Evolutionary conservation across 768 basidiomycete genomes (phyloP).

Genomic region (Calocybe cyanea): DNA sequence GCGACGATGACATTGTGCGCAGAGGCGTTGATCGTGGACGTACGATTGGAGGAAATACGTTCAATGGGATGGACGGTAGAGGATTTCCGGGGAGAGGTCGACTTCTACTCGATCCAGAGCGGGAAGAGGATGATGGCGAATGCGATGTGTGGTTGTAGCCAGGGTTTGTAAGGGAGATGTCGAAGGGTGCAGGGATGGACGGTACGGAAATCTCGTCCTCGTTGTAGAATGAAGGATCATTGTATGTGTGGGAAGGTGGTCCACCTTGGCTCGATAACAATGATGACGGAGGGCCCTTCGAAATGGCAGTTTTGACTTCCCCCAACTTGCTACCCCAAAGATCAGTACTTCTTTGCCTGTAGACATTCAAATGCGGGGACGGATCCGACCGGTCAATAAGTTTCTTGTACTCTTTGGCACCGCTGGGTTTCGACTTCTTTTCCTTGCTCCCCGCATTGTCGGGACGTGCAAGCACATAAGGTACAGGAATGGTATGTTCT

Average conservation of each 20-base stretch:
- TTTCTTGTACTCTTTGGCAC: too few relatives aligned
- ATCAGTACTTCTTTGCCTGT: too few relatives aligned
- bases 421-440: too few relatives aligned
- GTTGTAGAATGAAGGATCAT: constrained; percentile 39
- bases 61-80: constrained; percentile 15
- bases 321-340: too few relatives aligned
- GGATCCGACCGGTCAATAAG: too few relatives aligned
- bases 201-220: constrained; percentile 33
- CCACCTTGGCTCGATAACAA: too few relatives aligned
- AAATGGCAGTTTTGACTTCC: too few relatives aligned
- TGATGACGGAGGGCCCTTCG: too few relatives aligned
- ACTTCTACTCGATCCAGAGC: constrained; percentile 8
- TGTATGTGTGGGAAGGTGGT: constrained; percentile 42
- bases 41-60: constrained; percentile 13
- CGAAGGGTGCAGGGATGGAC: constrained; percentile 29
- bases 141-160: constrained; percentile 2
- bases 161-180: constrained; percentile 8
- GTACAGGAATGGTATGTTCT: too few relatives aligned
- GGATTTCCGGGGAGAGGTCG: constrained; percentile 21
- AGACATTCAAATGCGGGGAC: too few relatives aligned
- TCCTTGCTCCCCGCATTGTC: too few relatives aligned
- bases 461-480: too few relatives aligned
- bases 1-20: constrained; percentile 13
- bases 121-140: constrained; percentile 11
- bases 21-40: constrained; percentile 22